phyloP scores from a whole-genome alignment of 768 basidiomycete species.

The Boletus fagicola region DNA sequence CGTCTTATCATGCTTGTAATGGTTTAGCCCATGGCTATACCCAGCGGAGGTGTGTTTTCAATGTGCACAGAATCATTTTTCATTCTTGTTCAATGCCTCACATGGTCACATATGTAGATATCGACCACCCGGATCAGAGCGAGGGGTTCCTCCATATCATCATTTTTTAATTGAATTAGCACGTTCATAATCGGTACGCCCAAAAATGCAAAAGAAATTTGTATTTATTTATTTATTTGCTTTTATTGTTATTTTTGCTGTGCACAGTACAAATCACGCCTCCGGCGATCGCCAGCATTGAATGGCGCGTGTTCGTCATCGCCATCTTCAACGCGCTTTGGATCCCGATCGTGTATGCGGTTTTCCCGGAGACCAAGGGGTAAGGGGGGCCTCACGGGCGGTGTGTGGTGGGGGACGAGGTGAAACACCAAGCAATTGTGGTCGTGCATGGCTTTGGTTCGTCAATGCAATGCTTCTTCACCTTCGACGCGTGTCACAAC shows the following conservation, averaged over 20 bases:
- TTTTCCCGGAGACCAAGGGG: not conserved
- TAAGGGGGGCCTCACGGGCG: no score
- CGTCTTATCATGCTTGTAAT: not conserved
- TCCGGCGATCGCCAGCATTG: not conserved
- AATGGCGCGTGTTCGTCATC: not conserved
- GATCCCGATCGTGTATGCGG: not conserved
- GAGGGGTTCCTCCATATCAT: not conserved
- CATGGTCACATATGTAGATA: not conserved
- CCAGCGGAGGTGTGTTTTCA: slow-evolving; percentile 1
- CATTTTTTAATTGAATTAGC: not conserved
- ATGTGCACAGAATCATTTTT: not conserved
- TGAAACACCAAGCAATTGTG: not conserved
- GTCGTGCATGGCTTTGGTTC: not conserved
- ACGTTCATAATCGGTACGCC: not conserved
- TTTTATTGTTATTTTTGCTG: not conserved
- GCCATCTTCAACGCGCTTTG: not conserved
- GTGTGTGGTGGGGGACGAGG: not conserved
- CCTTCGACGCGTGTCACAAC: no score
- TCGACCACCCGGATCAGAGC: not conserved
- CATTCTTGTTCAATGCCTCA: not conserved
- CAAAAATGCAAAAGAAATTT: not conserved
- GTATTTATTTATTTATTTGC: not conserved
- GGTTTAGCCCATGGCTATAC: not conserved
- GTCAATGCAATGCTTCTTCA: no score
- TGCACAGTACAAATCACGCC: not conserved